Conservation (phyloP, 192 early-diverging fungal species). For the Phycomyces blakesleeanus region DNA sequence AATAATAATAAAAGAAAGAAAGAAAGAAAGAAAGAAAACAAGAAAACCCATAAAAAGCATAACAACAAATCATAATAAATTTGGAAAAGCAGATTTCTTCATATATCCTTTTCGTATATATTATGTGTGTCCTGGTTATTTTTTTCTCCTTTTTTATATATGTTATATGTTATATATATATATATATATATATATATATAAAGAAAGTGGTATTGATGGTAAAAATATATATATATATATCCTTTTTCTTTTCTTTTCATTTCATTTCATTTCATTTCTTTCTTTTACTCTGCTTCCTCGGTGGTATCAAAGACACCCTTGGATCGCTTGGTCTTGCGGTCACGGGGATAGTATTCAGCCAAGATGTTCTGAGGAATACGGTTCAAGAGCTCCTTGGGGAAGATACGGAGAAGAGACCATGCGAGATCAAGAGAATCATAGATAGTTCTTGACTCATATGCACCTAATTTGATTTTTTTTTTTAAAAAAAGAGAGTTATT, state of each 20-base stretch:
- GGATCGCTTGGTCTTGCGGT: slow-evolving; percentile 52
- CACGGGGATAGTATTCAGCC: slow-evolving; percentile 91
- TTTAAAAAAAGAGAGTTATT: no score
- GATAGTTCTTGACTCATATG: slow-evolving; percentile 94
- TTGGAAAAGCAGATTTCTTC: not conserved
- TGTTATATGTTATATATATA: no score
- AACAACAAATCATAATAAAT: not conserved
- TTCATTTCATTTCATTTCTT: not conserved
- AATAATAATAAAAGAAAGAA: not conserved
- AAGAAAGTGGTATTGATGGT: not conserved
- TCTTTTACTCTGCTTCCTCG: slow-evolving; percentile 24
- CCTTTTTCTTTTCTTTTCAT: not conserved
- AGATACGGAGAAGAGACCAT: slow-evolving; percentile 98
- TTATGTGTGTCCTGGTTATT: not conserved
- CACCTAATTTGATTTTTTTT: no score
- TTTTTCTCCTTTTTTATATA: no score
- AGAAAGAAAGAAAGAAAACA: slow-evolving; percentile 3
- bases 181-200: no score
- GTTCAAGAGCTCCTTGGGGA: slow-evolving; percentile 99
- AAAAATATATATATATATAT: not conserved
- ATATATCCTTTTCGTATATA: not conserved
- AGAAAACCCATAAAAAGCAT: not conserved
- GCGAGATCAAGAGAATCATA: slow-evolving; percentile 95
- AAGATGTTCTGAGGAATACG: slow-evolving; percentile 96
- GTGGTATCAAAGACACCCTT: slow-evolving; percentile 41